Evolutionary conservation across 2,329 filamentous ascomycete genomes (phyloP).

Genomic region (Aspergillus neotritici): DNA sequence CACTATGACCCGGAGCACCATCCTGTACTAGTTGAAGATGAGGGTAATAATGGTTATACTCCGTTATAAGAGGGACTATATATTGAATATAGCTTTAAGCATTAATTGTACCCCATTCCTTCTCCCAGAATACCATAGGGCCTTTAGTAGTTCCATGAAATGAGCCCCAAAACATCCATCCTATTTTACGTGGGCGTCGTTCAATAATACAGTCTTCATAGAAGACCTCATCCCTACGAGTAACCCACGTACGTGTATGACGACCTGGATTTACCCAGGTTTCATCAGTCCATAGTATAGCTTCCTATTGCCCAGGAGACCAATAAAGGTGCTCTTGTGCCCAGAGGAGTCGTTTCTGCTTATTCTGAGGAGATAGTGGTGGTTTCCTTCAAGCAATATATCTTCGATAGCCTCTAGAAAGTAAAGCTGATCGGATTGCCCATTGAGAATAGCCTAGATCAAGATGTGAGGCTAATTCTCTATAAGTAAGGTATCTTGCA

Average conservation of each 20-base stretch:
- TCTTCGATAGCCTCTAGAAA: conserved; percentile 3
- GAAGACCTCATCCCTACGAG: neutral
- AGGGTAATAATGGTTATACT: too few relatives aligned
- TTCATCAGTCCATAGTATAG: conserved; percentile 1
- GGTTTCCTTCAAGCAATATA: conserved; percentile 1
- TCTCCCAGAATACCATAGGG: too few relatives aligned
- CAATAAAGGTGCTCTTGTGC: neutral
- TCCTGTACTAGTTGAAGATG: too few relatives aligned
- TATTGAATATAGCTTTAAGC: too few relatives aligned
- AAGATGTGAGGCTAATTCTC: conserved; percentile 1
- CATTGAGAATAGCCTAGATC: conserved; percentile 2
- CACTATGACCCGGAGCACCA: too few relatives aligned
- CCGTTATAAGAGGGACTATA: too few relatives aligned
- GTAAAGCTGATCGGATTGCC: neutral
- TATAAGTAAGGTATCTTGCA: conserved; percentile 1
- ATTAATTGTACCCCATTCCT: too few relatives aligned
- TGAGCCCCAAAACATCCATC: neutral
- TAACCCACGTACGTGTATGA: conserved; percentile 1
- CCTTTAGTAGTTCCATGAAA: conserved; percentile 1
- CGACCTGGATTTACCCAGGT: conserved; percentile 1
- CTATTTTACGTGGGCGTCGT: neutral
- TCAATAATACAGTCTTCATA: conserved; percentile 1
- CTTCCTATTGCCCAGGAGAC: conserved; percentile 1
- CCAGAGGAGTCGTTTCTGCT: too few relatives aligned
- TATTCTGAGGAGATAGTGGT: conserved; percentile 1